Conservation (phyloP, 179 eudicot species). For the Silene noctiflora region DNA sequence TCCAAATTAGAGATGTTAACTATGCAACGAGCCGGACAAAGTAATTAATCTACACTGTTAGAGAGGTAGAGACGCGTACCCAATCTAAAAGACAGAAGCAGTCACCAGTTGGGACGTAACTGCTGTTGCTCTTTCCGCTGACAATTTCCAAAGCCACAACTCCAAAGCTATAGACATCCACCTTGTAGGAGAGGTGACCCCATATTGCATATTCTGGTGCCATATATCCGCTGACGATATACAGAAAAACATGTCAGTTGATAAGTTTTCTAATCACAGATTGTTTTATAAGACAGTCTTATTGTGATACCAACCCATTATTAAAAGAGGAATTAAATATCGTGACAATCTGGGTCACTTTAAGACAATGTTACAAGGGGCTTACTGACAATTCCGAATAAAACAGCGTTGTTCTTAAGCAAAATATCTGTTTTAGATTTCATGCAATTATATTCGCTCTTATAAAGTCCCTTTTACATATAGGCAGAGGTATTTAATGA, state of each 20-base stretch:
- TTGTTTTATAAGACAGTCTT: not conserved
- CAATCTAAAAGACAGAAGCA: slow-evolving; percentile 37
- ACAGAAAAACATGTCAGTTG: slow-evolving; percentile 10
- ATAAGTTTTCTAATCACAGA: not conserved
- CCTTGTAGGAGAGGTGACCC: slow-evolving; percentile 39
- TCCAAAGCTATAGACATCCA: slow-evolving; percentile 37
- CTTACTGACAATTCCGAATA: not conserved
- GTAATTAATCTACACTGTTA: not conserved
- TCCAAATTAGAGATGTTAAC: not conserved
- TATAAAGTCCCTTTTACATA: not conserved
- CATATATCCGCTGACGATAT: slow-evolving; percentile 33
- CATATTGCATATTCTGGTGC: slow-evolving; percentile 40
- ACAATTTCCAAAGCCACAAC: slow-evolving; percentile 31
- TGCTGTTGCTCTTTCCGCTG: slow-evolving; percentile 36
- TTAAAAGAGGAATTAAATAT: not conserved
- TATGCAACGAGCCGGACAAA: not conserved
- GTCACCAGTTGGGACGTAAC: slow-evolving; percentile 29
- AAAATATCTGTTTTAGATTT: not conserved
- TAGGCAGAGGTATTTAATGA: not conserved
- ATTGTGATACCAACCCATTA: not conserved
- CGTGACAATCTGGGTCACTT: not conserved
- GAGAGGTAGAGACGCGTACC: slow-evolving; percentile 22
- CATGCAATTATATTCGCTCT: not conserved
- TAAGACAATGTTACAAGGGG: too few relatives aligned
- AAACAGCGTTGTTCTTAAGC: not conserved